A percentile compares a stretch with the other conserved stretches of the same genome.
Conservation (phyloP, 306 rosid species). For the Quercus bicolor region DNA sequence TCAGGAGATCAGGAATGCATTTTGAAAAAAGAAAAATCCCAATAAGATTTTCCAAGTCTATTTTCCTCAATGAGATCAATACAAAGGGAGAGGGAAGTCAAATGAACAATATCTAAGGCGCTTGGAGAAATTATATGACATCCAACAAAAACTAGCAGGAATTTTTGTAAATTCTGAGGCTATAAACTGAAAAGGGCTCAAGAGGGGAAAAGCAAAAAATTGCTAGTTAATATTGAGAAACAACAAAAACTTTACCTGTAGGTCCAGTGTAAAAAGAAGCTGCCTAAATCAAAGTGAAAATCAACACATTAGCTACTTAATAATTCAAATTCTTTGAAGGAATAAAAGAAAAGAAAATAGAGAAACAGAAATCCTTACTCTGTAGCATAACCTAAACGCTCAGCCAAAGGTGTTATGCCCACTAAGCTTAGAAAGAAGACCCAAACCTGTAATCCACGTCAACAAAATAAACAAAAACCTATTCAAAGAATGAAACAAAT, state of each 20-base stretch:
- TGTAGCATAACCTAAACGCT: constrained; percentile 89
- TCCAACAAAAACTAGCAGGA: background rate
- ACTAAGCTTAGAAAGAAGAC: constrained; percentile 65
- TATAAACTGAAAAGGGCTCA: background rate
- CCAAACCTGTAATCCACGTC: constrained; percentile 60
- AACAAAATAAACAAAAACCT: constrained; percentile 21
- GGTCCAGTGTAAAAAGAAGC: constrained; percentile 76
- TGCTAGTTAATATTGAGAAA: background rate
- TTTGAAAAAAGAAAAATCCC: background rate
- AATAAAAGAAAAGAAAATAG: background rate
- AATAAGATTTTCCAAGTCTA: background rate
- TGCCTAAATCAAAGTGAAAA: constrained; percentile 54
- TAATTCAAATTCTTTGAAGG: background rate
- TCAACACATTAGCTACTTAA: constrained; percentile 23
- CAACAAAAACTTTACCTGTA: constrained; percentile 49
- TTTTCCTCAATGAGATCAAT: background rate
- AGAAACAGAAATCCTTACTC: constrained; percentile 51
- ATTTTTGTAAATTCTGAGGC: background rate
- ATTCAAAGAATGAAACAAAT: background rate
- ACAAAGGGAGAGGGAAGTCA: background rate
- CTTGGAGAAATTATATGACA: background rate
- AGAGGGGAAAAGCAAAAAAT: background rate
- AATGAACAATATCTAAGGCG: background rate
- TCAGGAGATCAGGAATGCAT: background rate
- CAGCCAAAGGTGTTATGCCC: constrained; percentile 79